Percentiles rank a stretch among this genome's conserved stretches.
These are phyloP conservation scores for Aegilops speltoides DNA, from an alignment of 176 grass and related monocot genomes.

Conservation along the genomic window DNA sequence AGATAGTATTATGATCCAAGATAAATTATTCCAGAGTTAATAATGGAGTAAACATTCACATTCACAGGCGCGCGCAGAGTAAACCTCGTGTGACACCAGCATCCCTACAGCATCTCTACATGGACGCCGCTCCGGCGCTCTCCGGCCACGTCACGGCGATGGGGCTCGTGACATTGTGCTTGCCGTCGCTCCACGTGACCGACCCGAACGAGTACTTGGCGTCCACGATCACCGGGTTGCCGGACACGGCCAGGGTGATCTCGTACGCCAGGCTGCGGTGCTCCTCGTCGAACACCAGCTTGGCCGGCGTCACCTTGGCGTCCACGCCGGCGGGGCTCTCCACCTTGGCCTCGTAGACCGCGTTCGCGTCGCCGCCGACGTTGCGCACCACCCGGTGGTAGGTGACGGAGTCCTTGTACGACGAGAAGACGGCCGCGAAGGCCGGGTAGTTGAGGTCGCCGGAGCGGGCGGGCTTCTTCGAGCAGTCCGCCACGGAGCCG, in stretches of 20 bases:
- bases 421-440: slow-evolving; percentile 67
- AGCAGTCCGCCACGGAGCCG: slow-evolving; percentile 50
- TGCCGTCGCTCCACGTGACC: slow-evolving; percentile 59
- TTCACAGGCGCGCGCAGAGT: neutral
- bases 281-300: slow-evolving; percentile 67
- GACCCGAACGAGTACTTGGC: slow-evolving; percentile 53
- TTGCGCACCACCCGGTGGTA: slow-evolving; percentile 73
- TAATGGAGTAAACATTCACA: neutral
- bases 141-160: slow-evolving; percentile 70
- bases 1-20: neutral
- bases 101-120: slow-evolving; percentile 7
- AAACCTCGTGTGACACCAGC: neutral
- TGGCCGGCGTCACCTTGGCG: slow-evolving; percentile 73
- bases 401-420: slow-evolving; percentile 52
- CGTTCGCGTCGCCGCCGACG: slow-evolving; percentile 44
- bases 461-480: slow-evolving; percentile 36
- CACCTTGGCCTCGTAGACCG: slow-evolving; percentile 49
- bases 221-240: slow-evolving; percentile 57
- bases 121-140: slow-evolving; percentile 32
- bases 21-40: slow-evolving; percentile 23
- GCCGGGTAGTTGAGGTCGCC: slow-evolving; percentile 95
- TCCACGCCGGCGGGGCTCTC: slow-evolving; percentile 56
- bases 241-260: slow-evolving; percentile 47
- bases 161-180: slow-evolving; percentile 57
- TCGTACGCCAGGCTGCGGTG: slow-evolving; percentile 55